These are phyloP conservation scores for Collybiopsis luxurians DNA, from an alignment of 768 basidiomycete species.

Conservation along the genomic window DNA sequence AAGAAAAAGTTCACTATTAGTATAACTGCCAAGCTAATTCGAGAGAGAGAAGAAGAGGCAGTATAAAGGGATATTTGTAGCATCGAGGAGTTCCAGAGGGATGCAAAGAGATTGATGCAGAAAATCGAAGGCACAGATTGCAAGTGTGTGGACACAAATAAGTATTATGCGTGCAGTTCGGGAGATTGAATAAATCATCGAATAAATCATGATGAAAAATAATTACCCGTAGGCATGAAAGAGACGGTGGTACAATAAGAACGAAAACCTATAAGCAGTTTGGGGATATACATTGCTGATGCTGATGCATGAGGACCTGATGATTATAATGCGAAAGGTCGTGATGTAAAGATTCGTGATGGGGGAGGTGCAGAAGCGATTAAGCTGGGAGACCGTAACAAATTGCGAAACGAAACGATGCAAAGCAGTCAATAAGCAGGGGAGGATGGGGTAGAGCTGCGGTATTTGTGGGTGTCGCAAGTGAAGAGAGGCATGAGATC, in stretches of 20 bases:
- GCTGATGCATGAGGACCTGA: background rate
- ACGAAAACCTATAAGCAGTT: background rate
- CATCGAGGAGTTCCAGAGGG: background rate
- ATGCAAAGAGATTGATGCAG: background rate
- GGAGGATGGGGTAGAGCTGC: conserved; percentile 3
- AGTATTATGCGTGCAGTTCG: conserved; percentile 3
- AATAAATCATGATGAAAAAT: conserved; percentile 25
- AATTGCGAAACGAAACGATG: background rate
- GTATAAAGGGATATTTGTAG: background rate
- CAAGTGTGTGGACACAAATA: background rate
- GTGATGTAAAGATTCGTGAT: background rate
- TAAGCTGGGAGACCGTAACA: background rate
- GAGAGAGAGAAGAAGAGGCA: background rate
- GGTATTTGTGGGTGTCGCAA: conserved; percentile 2
- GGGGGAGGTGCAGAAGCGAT: background rate
- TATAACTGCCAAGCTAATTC: background rate
- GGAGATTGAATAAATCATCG: conserved; percentile 21
- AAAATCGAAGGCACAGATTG: conserved; percentile 1
- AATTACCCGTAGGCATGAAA: conserved; percentile 9
- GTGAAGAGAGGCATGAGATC: conserved; percentile 9
- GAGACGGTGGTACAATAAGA: conserved; percentile 3
- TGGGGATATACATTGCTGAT: conserved; percentile 1
- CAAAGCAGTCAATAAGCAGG: conserved; percentile 3
- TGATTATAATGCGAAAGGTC: background rate
- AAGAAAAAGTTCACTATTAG: background rate